These are phyloP conservation scores for Colletotrichum neosansevieriae DNA, from an alignment of 2,329 filamentous ascomycete genomes.

Conservation along the genomic window DNA sequence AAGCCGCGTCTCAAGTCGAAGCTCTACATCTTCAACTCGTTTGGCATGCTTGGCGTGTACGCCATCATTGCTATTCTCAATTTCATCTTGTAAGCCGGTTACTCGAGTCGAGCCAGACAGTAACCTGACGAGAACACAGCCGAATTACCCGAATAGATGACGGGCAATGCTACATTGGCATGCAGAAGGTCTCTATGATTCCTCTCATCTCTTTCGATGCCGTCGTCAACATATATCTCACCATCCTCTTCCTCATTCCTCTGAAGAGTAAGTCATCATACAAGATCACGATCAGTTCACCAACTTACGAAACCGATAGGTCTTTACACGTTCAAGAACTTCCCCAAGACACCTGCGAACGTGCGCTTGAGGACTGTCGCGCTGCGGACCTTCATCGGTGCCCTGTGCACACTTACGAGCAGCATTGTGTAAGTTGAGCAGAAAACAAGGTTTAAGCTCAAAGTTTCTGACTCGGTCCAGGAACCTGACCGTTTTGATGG, in stretches of 20 bases:
- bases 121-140: slow-evolving; percentile 47
- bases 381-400: slow-evolving; percentile 70
- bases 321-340: slow-evolving; percentile 66
- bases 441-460: slow-evolving; percentile 14
- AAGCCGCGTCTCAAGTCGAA: slow-evolving; percentile 66
- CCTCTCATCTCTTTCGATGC: slow-evolving; percentile 72
- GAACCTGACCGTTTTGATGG: slow-evolving; percentile 70
- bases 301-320: slow-evolving; percentile 49
- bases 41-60: slow-evolving; percentile 65
- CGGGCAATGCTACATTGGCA: slow-evolving; percentile 71
- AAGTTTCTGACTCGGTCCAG: slow-evolving; percentile 47
- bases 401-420: slow-evolving; percentile 66
- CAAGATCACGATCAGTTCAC: not conserved
- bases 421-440: slow-evolving; percentile 63
- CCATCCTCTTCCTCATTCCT: slow-evolving; percentile 72
- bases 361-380: slow-evolving; percentile 63
- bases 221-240: slow-evolving; percentile 72
- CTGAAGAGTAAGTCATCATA: slow-evolving; percentile 59
- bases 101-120: not conserved
- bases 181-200: slow-evolving; percentile 69
- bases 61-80: slow-evolving; percentile 65
- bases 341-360: slow-evolving; percentile 55
- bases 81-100: slow-evolving; percentile 67
- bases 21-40: slow-evolving; percentile 71
- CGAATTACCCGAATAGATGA: slow-evolving; percentile 68